Percentiles rank a stretch among this genome's conserved stretches.
Conservation (phyloP, 352 stramenopile genomes). For the Paralagenidium karlingii region DNA sequence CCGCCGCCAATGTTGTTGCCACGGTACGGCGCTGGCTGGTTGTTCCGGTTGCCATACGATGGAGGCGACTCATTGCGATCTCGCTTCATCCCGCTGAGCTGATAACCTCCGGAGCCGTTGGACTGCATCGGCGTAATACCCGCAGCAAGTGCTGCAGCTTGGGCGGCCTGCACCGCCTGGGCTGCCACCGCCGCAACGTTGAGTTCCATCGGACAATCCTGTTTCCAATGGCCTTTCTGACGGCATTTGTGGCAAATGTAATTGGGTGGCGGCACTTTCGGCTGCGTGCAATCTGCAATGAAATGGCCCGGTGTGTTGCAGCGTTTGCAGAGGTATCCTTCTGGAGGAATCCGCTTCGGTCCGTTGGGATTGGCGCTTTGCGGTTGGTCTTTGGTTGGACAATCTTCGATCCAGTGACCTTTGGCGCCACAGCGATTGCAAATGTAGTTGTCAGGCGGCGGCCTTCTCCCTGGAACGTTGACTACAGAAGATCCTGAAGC, state of each 20-base stretch:
- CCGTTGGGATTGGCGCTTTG: constrained; percentile 13
- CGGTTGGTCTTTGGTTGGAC: constrained; percentile 66
- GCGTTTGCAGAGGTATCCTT: constrained; percentile 79
- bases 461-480: constrained; percentile 20
- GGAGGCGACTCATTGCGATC: neutral
- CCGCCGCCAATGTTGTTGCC: too few relatives aligned
- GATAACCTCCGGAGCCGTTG: neutral
- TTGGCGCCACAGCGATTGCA: constrained; percentile 80
- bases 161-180: constrained; percentile 21
- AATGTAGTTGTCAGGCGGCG: constrained; percentile 74
- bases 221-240: constrained; percentile 83
- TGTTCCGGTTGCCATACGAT: neutral
- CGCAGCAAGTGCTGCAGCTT: constrained; percentile 4
- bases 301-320: constrained; percentile 79
- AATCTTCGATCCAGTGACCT: constrained; percentile 82
- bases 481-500: constrained; percentile 2
- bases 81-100: neutral
- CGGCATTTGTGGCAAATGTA: constrained; percentile 83
- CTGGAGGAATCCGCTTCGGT: constrained; percentile 31
- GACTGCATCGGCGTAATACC: neutral
- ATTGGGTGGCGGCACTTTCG: constrained; percentile 63
- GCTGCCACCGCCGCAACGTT: constrained; percentile 31
- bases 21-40: too few relatives aligned
- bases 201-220: constrained; percentile 71
- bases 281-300: constrained; percentile 76